Base-by-base conservation (phyloP, 768 basidiomycete species). In the Pleurotus giganteus region DNA sequence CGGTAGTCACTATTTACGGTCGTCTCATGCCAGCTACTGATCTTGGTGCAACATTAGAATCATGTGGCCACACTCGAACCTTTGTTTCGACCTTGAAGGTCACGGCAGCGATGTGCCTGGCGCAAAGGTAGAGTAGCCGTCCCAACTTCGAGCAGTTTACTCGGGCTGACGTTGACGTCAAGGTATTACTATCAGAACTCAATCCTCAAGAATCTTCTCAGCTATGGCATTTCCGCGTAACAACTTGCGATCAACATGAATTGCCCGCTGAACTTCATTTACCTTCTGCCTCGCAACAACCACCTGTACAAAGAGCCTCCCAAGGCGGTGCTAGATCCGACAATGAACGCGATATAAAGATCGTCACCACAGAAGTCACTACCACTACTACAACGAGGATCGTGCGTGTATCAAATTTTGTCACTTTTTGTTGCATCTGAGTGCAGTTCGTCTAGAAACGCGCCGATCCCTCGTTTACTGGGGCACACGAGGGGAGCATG, bases 61-160 rank as follows among this genome's bases (percentile, higher is more conserved):
- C 24, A 13, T 51, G 4, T 51, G 49, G 49, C 49, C 49, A 23
- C 21, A 51, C n/a, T 51, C 49, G 19, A 37, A 51, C 23, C 21
- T 51, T 15, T 34, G 31, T 28, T 32, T 51, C 23, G 49, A 51
- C 23, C 49, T 51, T 24, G 49, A 51, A 24, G 34, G 34, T 36
- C 31, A 51, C 4, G 49, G 49, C 17, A 37, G 32, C 19, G 34
- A 37, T 26, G 19, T n/a, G 11, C 49, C 49, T 8, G 49, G 49
- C 27, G 49, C 49, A 24, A 51, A 51, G 21, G 49, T 51, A n/a
- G 19, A 7, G 12, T 7, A 32, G 2, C 7, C 6, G 31, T 15
- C 9, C 34, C n/a, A 6, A 4, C 9, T 11, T 9, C 12, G 11
- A 5, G 11, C n/a, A 24, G 9, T 12, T 29, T 17, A 11, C 1